Evolutionary conservation across 345 rosid genomes (phyloP).

Genomic region (Mercurialis annua): DNA sequence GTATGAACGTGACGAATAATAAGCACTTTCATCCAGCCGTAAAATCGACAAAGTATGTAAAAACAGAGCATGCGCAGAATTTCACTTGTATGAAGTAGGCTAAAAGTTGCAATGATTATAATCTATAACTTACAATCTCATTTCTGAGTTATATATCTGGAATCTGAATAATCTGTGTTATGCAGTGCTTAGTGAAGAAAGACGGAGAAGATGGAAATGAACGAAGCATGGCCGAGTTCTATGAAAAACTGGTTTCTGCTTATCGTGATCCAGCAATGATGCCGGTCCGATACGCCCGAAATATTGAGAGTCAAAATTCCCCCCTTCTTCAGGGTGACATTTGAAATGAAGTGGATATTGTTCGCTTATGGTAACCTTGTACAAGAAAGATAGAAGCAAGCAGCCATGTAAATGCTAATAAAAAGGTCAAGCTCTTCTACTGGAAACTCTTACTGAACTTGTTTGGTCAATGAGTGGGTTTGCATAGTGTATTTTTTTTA

Average conservation of each 20-base stretch:
- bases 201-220: constrained; percentile 64
- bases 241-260: constrained; percentile 49
- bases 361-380: not conserved
- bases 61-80: not conserved
- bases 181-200: constrained; percentile 77
- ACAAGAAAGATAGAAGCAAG: not conserved
- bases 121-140: not conserved
- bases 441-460: too few species aligned
- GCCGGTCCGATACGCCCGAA: constrained; percentile 39
- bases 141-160: not conserved
- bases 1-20: not conserved
- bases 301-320: constrained; percentile 32
- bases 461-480: too few species aligned
- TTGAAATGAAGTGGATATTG: constrained; percentile 13
- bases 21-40: too few species aligned
- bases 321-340: constrained; percentile 49
- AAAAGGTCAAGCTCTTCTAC: too few species aligned
- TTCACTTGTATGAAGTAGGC: too few species aligned
- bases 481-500: too few species aligned
- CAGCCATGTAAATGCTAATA: not conserved
- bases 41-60: too few species aligned
- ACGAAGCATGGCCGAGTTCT: constrained; percentile 54
- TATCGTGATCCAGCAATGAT: constrained; percentile 70
- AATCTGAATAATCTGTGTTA: constrained; percentile 20
- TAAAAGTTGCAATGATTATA: not conserved